Evolutionary conservation across 2,329 filamentous ascomycete species (phyloP).

Genomic region (Talaromyces atroroseus): DNA sequence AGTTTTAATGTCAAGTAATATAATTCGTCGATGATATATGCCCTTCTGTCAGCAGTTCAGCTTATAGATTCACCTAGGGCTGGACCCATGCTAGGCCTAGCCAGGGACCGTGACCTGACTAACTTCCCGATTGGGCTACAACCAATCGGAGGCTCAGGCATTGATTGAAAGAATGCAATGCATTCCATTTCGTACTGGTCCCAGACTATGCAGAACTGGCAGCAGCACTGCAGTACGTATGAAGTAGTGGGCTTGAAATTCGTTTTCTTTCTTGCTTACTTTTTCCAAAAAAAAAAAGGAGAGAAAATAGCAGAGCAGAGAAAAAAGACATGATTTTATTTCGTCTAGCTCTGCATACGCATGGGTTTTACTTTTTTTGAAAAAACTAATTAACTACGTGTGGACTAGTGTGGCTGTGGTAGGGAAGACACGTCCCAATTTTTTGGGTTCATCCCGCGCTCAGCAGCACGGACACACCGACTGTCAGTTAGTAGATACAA

Average conservation of each 20-base stretch:
- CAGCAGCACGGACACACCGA: not conserved
- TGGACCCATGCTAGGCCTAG: not conserved
- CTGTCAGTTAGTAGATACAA: not conserved
- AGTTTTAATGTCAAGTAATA: not conserved
- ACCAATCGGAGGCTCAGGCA: constrained; percentile 8
- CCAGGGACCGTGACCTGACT: not conserved
- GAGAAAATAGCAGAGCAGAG: not conserved
- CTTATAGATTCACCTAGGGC: not conserved
- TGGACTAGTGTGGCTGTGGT: not conserved
- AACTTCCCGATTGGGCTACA: not conserved
- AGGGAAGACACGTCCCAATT: not conserved
- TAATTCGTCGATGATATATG: not conserved
- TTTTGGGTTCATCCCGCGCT: not conserved
- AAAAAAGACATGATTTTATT: not conserved
- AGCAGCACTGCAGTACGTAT: not conserved
- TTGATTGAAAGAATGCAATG: not conserved
- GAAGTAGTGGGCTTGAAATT: not conserved
- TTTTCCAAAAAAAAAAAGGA: not conserved
- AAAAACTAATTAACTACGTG: not conserved
- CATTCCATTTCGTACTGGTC: not conserved
- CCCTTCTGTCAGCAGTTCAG: not conserved
- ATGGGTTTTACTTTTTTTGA: not conserved
- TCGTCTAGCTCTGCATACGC: not conserved
- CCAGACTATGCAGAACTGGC: not conserved
- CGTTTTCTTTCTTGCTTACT: not conserved